Conservation (phyloP, 768 basidiomycete species). For the Phanerochaete carnosa region DNA sequence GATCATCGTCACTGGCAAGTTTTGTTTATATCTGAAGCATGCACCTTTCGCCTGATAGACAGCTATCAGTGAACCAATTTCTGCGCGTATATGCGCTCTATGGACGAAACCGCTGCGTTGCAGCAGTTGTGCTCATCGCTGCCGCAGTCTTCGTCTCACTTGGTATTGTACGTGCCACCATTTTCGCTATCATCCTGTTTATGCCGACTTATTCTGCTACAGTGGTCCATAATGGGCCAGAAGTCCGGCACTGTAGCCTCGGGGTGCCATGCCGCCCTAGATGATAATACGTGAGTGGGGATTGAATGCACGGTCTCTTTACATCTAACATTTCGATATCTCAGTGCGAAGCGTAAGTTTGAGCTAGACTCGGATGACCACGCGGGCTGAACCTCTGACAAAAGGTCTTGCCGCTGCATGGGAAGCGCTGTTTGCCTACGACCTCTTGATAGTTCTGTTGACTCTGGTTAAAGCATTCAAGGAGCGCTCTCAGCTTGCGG, state of each 20-base stretch:
- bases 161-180: constrained; percentile 33
- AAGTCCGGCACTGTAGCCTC: no score
- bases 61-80: constrained; percentile 37
- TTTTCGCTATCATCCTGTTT: background rate
- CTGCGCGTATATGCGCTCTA: constrained; percentile 52
- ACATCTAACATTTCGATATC: no score
- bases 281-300: no score
- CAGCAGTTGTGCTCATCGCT: constrained; percentile 32
- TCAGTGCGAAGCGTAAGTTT: background rate
- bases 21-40: background rate
- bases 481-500: constrained; percentile 24
- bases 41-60: background rate
- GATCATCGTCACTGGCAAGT: constrained; percentile 40
- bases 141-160: constrained; percentile 29
- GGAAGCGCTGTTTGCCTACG: constrained; percentile 50
- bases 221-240: background rate
- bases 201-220: constrained; percentile 14
- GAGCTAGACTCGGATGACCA: background rate
- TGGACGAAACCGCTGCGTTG: constrained; percentile 34
- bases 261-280: no score
- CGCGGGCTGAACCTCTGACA: background rate
- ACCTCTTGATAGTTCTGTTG: constrained; percentile 43
- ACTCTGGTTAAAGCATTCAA: constrained; percentile 44
- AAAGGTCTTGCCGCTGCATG: constrained; percentile 36
- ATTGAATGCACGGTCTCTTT: background rate